These are phyloP conservation scores for Exserohilum turcica DNA, from an alignment of 2,329 filamentous ascomycete species.

Conservation along the genomic window DNA sequence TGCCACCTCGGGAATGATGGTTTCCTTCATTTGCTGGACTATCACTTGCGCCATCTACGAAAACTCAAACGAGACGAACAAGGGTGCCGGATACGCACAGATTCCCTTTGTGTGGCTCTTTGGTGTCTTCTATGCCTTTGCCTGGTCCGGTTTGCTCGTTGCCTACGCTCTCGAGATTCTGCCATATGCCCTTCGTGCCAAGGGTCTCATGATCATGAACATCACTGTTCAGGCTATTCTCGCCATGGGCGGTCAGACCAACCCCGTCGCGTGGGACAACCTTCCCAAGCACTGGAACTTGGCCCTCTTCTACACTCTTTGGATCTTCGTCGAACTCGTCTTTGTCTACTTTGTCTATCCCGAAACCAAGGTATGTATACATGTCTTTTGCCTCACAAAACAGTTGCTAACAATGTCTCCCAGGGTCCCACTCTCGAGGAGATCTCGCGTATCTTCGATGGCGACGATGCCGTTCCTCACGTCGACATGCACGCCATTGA, in stretches of 20 bases:
- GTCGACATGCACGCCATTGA: conserved; percentile 32
- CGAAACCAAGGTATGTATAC: conserved; percentile 58
- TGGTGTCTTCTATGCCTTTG: conserved; percentile 59
- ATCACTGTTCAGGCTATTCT: conserved; percentile 67
- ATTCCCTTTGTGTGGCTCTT: conserved; percentile 60
- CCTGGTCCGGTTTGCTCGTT: conserved; percentile 63
- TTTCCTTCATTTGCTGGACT: conserved; percentile 47
- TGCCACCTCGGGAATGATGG: conserved; percentile 45
- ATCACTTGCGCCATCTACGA: conserved; percentile 37
- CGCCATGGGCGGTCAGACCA: conserved; percentile 65
- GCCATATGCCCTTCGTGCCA: conserved; percentile 56
- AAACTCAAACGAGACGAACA: conserved; percentile 38
- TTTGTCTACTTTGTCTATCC: conserved; percentile 57
- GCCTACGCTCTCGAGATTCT: conserved; percentile 59
- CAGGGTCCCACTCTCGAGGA: conserved; percentile 70
- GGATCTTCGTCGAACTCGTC: conserved; percentile 63
- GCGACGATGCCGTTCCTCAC: conserved; percentile 56
- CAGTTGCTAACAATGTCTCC: background rate
- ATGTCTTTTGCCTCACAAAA: background rate
- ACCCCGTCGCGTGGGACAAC: conserved; percentile 66
- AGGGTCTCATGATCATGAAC: conserved; percentile 63
- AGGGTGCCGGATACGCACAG: conserved; percentile 51
- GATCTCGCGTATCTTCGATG: conserved; percentile 71
- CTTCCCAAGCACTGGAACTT: conserved; percentile 64
- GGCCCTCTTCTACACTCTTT: conserved; percentile 68